Percentiles rank a stretch among this genome's conserved stretches.
Evolutionary conservation across 768 basidiomycete species (phyloP).

Genomic region (Jaapia argillacea): DNA sequence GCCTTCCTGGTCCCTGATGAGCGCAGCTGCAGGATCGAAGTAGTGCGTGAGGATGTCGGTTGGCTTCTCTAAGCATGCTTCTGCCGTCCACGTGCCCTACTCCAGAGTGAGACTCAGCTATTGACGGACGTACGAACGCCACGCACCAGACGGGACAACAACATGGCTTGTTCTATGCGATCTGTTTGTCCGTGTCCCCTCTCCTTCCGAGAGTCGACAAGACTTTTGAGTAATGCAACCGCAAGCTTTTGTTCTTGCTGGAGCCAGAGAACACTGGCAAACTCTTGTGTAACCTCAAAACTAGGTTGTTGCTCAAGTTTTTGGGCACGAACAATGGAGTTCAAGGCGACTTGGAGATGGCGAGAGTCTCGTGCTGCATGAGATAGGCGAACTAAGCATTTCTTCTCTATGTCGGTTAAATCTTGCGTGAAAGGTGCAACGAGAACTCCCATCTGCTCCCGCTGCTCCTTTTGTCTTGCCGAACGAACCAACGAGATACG

Average conservation of each 20-base stretch:
- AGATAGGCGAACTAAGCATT: constrained; percentile 63
- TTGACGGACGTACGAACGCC: no score
- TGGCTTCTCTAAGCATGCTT: constrained; percentile 77
- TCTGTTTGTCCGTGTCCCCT: no score
- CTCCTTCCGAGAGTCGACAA: no score
- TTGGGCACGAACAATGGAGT: constrained; percentile 73
- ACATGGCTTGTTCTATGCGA: constrained; percentile 23
- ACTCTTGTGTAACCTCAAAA: constrained; percentile 64
- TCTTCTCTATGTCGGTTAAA: constrained; percentile 53
- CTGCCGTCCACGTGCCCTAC: constrained; percentile 86
- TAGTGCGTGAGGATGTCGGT: constrained; percentile 56
- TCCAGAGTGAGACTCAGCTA: no score
- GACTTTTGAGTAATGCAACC: constrained; percentile 54
- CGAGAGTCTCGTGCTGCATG: constrained; percentile 57
- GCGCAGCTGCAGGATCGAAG: constrained; percentile 52
- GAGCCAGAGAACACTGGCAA: constrained; percentile 83
- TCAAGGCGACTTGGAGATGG: constrained; percentile 76
- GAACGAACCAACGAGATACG: constrained; percentile 76
- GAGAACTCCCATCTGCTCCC: constrained; percentile 67
- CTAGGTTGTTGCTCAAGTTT: constrained; percentile 37
- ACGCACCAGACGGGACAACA: constrained; percentile 59
- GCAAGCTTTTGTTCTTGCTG: constrained; percentile 81
- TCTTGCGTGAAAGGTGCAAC: constrained; percentile 38
- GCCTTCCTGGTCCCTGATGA: constrained; percentile 13
- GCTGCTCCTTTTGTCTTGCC: constrained; percentile 55